phyloP scores from a whole-genome alignment of 2,329 filamentous ascomycete species.

The Nectriaceae sp. region DNA sequence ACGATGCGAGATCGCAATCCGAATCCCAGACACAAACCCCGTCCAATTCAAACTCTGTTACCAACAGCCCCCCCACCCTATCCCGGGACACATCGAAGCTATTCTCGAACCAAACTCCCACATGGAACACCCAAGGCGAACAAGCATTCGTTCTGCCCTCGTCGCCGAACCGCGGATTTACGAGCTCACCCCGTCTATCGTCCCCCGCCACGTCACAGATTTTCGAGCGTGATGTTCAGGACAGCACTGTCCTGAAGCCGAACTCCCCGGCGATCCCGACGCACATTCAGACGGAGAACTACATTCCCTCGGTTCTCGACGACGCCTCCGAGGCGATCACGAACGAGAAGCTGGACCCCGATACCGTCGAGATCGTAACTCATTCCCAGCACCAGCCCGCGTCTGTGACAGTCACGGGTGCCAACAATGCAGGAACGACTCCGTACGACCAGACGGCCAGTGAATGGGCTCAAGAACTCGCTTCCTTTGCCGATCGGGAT shows the following conservation, averaged over 20 bases:
- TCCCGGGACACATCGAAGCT: slow-evolving; percentile 39
- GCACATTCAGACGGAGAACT: slow-evolving; percentile 92
- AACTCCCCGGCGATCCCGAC: slow-evolving; percentile 85
- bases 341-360: slow-evolving; percentile 79
- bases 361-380: slow-evolving; percentile 90
- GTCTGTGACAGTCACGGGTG: slow-evolving; percentile 63
- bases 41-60: slow-evolving; percentile 36
- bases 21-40: slow-evolving; percentile 29
- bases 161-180: slow-evolving; percentile 67
- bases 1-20: slow-evolving; percentile 17
- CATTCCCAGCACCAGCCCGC: slow-evolving; percentile 83
- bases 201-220: slow-evolving; percentile 81
- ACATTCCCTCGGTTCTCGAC: slow-evolving; percentile 88
- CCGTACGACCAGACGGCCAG: slow-evolving; percentile 45
- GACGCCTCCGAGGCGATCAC: slow-evolving; percentile 92
- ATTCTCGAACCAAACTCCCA: slow-evolving; percentile 41
- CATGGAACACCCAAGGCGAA: slow-evolving; percentile 46
- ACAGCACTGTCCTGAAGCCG: slow-evolving; percentile 66
- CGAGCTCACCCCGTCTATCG: slow-evolving; percentile 71
- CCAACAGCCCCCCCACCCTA: slow-evolving; percentile 36
- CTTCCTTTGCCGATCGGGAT: slow-evolving; percentile 51
- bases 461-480: slow-evolving; percentile 61
- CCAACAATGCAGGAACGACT: slow-evolving; percentile 33
- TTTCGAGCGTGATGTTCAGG: slow-evolving; percentile 94
- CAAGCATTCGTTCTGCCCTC: slow-evolving; percentile 52